phyloP scores from a whole-genome alignment of 1,284 basidiomycete genomes.

The Rhodotorula mucilaginosa region DNA sequence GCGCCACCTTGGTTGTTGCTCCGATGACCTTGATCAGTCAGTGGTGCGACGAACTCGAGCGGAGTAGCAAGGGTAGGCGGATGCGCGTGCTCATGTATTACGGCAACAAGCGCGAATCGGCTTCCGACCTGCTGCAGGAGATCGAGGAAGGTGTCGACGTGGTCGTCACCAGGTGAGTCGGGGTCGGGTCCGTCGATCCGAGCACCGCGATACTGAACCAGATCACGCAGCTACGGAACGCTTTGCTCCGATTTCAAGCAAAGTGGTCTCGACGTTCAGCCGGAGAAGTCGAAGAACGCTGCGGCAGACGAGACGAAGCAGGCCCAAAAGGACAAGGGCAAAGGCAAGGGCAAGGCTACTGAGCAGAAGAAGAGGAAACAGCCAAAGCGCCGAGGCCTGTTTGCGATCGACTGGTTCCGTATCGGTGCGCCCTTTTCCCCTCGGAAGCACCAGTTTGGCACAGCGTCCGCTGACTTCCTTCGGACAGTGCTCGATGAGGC shows the following conservation, averaged over 20 bases:
- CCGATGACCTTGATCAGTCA: constrained; percentile 87
- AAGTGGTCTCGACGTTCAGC: constrained; percentile 22
- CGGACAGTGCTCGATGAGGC: constrained; percentile 60
- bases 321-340: constrained; percentile 16
- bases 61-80: constrained; percentile 59
- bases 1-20: constrained; percentile 84
- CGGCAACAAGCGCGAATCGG: constrained; percentile 72
- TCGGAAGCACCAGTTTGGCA: too few species aligned
- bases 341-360: constrained; percentile 23
- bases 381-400: constrained; percentile 30
- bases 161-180: constrained; percentile 75
- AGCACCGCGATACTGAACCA: background rate
- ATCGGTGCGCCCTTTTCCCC: constrained; percentile 48
- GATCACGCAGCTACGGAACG: constrained; percentile 33
- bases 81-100: constrained; percentile 77
- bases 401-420: constrained; percentile 71
- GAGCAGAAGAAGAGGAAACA: constrained; percentile 10
- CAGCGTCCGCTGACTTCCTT: background rate
- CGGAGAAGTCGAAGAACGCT: constrained; percentile 6
- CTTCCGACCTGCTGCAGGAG: constrained; percentile 56
- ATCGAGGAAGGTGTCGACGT: constrained; percentile 65
- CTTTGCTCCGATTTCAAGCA: constrained; percentile 36
- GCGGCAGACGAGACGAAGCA: constrained; percentile 1
- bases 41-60: constrained; percentile 82
- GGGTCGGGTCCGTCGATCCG: too few species aligned